Evolutionary conservation across 345 rosid genomes (phyloP), one percentile per base, ranked within the genome.

Genomic region (Salix udensis): DNA sequence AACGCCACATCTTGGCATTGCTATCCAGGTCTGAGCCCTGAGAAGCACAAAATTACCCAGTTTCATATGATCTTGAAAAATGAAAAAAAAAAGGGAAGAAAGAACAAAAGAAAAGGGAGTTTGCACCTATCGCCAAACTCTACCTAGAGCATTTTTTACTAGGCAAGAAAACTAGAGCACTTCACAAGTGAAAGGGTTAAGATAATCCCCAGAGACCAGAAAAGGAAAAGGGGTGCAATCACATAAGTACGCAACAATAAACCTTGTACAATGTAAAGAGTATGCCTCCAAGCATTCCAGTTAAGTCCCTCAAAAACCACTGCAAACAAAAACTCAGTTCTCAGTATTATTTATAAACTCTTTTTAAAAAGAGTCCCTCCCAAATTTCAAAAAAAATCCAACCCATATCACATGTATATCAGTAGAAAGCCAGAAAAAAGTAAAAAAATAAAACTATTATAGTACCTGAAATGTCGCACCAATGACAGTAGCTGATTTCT

Each of bases 201-300:
- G 46, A 42, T 42, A 42, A 42, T 42, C 46, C 46, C 46, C 62
- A 71, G 24, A 28, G 26, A 26, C 14, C 23, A 2, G 50, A 23
- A 36, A 26, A 15, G 24, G 14, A 23, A 53, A 30, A 21, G 60
- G n/a, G 10, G 34, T 30, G 53, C 40, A 62, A 58, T 31, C 66
- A 34, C 67, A 14, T 48, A 79, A 78, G 74, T 53, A 77, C 46
- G 67, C 24, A 74, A 55, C 37, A 28, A 30, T 60, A 60, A 24
- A 94, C 98, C 94, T 92, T 96, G 83, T 92, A 91, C 82, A 91
- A 89, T n/a, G 98, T 94, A 87, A 94, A 94, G 65, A 94, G 80
- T 71, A 94, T 87, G 74, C 98, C 95, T 71, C 97, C 98, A 40
- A 94, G 87, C 98, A 94, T 94, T 84, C 98, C 97, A n/a, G 97